Base-by-base conservation (phyloP, 257 asterid species). In the Salvia hispanica region DNA sequence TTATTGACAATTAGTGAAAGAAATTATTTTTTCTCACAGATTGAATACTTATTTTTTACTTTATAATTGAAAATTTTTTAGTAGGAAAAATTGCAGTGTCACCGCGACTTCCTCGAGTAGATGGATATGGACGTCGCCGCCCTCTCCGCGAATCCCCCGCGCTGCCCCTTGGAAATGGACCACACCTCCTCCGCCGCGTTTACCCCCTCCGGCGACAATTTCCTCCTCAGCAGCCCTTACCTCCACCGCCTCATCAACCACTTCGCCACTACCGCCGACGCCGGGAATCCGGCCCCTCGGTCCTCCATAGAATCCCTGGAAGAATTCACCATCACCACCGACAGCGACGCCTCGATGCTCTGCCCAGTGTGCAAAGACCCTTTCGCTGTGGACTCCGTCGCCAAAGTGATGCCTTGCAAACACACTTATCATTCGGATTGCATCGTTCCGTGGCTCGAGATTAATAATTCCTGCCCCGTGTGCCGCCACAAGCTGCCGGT, bases 291-390 rank as follows among this genome's bases (percentile, higher is more conserved):
- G 0, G 91, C 92, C 59, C 85, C 97, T 1, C 85, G 75, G 54
- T 72, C 81, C n/a, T 83, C 91, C 11, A 76, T 91, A 0, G 90
- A 81, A 0, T 71, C 90, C 9, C 87, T 91, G 18, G 67, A 74
- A 7, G 82, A 64, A 54, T 68, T 88, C 45, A 58, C 66, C 6
- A 72, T 91, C 50, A 83, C 78, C 71, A 21, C 25, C 25, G 25
- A 21, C 25, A 21, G 25, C 25, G 97, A 91, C 80, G 86, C 85
- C 51, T 47, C 77, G 45, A 18, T 79, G 74, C 80, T 81, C 25
- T 91, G 96, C 68, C 88, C 97, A 2, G 83, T 91, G 0, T 91
- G 97, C 66, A 91, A 91, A 70, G 97, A 91, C 68, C 86, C 86
- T 4, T 91, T 88, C 46, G 54, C 66, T 8, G 52, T 82, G 0